Evolutionary conservation across 306 rosid species (phyloP), one percentile per base, ranked within the genome.

Genomic region (Mimosa bimucronata): DNA sequence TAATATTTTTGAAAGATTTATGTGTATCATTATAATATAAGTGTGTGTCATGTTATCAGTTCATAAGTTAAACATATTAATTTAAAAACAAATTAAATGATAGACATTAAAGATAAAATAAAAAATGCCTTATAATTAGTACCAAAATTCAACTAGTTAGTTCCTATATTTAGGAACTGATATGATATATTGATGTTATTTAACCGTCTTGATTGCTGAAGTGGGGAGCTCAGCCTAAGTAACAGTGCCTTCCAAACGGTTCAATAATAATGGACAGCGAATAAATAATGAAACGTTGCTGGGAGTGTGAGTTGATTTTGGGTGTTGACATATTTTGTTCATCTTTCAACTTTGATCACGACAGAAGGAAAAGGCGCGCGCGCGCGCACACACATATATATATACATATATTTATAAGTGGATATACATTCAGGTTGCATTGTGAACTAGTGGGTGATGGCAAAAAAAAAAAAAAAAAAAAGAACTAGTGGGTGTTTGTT

Each of bases 401-500:
- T 26, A 53, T n/a, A 19, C 1, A 5, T 6, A 15, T 21, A 10
- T 23, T 1, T 2, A 16, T 18, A 26, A 79, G 88, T 85, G 86
- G 84, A 82, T 38, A 66, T 31, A 77, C 84, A 82, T 71, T 86
- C 89, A 82, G 52, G 34, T 48, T 75, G 82, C 86, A 86, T 73
- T 66, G 79, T 67, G 66, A 77, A 65, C 66, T 79, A 72, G 84
- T 86, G 86, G 86, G 50, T 28, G 38, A n/a, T n/a, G n/a, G n/a
- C n/a, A n/a, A n/a, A n/a, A n/a, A n/a, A n/a, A n/a, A n/a, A n/a
- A n/a, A n/a, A n/a, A n/a, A n/a, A n/a, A n/a, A n/a, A n/a, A n/a
- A n/a, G n/a, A n/a, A n/a, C n/a, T n/a, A n/a, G n/a, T n/a, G n/a
- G n/a, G n/a, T n/a, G 65, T 41, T 71, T 25, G 77, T 71, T 25